Conservation (phyloP, 2,329 filamentous ascomycete species). For the Cadophora luteo-olivacea region DNA sequence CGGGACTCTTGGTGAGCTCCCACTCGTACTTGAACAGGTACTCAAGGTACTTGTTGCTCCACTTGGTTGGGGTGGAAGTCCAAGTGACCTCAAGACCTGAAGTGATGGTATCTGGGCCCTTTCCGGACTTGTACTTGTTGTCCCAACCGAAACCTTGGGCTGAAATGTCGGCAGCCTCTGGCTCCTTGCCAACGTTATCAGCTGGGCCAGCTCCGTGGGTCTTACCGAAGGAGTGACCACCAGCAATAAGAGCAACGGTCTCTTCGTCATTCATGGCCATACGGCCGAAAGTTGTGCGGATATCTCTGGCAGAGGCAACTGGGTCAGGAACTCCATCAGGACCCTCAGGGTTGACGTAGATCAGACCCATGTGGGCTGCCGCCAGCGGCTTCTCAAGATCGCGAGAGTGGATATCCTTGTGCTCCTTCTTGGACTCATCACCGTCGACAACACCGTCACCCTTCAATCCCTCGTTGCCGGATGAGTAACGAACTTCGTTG, state of each 20-base stretch:
- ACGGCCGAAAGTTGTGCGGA: constrained; percentile 75
- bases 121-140: constrained; percentile 68
- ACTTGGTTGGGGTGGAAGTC: constrained; percentile 78
- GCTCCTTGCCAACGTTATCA: constrained; percentile 71
- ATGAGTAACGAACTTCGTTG: constrained; percentile 71
- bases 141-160: constrained; percentile 76
- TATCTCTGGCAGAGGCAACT: constrained; percentile 71
- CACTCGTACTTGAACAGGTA: constrained; percentile 82
- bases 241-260: constrained; percentile 79
- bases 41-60: constrained; percentile 76
- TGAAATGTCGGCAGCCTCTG: constrained; percentile 67
- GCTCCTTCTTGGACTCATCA: constrained; percentile 50
- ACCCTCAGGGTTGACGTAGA: constrained; percentile 84
- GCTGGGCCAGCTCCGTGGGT: constrained; percentile 74
- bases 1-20: constrained; percentile 77
- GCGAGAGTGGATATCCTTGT: constrained; percentile 61
- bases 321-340: constrained; percentile 76
- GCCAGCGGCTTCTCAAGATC: constrained; percentile 73
- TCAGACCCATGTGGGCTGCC: constrained; percentile 76
- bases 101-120: constrained; percentile 76
- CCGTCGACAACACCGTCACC: constrained; percentile 51
- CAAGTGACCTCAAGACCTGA: constrained; percentile 80
- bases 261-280: constrained; percentile 88
- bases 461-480: constrained; percentile 32
- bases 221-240: constrained; percentile 82